Conservation (phyloP, 768 basidiomycete genomes). For the Boletus speciosus region DNA sequence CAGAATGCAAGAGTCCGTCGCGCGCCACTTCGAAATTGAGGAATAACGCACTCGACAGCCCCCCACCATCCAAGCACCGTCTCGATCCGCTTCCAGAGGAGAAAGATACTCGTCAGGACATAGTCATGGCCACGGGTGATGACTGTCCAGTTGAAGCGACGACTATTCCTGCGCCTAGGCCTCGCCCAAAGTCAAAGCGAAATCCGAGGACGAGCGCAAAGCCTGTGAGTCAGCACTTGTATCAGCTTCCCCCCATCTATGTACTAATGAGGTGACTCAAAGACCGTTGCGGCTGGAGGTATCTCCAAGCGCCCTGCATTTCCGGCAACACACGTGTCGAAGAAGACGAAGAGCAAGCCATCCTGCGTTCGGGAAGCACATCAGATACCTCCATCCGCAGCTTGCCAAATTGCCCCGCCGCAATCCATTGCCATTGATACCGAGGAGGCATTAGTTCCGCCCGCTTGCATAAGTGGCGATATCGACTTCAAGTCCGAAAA, state of each 20-base stretch:
- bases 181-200: constrained; percentile 15
- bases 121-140: not conserved
- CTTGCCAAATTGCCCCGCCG: constrained; percentile 8
- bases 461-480: constrained; percentile 26
- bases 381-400: constrained; percentile 7
- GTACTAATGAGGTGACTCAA: constrained; percentile 16
- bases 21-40: not conserved
- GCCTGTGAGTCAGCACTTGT: constrained; percentile 22
- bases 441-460: constrained; percentile 15
- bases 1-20: not conserved
- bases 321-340: constrained; percentile 15
- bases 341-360: constrained; percentile 19
- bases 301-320: constrained; percentile 16
- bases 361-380: constrained; percentile 12
- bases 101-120: not conserved
- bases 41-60: not conserved
- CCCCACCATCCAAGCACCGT: not conserved
- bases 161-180: not conserved
- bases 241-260: not conserved
- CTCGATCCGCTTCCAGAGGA: constrained; percentile 1
- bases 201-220: constrained; percentile 26
- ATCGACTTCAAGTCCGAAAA: constrained; percentile 26
- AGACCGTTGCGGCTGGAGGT: constrained; percentile 19
- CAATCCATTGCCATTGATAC: constrained; percentile 12
- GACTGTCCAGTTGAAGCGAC: not conserved